Base-by-base conservation (phyloP, 306 rosid genomes). In the Abrus pulchellus region DNA sequence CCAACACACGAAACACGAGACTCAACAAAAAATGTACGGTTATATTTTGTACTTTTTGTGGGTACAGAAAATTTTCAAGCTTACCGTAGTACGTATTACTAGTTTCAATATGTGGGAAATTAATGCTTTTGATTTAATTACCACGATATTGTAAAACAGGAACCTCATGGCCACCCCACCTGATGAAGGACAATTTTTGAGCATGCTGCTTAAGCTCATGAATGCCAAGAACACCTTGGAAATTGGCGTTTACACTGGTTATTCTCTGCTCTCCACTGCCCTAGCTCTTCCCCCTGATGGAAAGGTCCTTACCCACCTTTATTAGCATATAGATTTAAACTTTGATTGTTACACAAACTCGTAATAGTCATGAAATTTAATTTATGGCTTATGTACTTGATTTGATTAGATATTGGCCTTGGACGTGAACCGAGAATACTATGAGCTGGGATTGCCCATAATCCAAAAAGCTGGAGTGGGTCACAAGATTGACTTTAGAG, bases 241-340 rank as follows among this genome's bases (percentile, higher is more conserved):
- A 87, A 94, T 94, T 45, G 98, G 98, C 68, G 98, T 94, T 55
- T 94, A 54, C 88, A 94, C 98, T 1, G 98, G 98, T 14, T 94
- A 94, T 77, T 94, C 98, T 47, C 88, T 94, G 38, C 97, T 94
- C 0, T 90, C 97, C 72, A 91, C 97, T 0, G 98, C 98, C 56
- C 87, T 94, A 5, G 98, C 98, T 57, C 83, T 94, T 78, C 98
- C 97, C 0, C 84, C 82, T 0, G 93, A 92, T 77, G 98, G 98
- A 86, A 86, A 87, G 97, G 97, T 93, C 14, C 56, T 0, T 75
- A 50, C 1, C 47, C 20, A 20, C 20, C 20, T 20, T 20, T 20
- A 36, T 36, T 36, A 36, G 40, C 38, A 57, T 28, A 57, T 57
- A 4, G 3, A 28, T 3, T 6, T 55, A 56, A 56, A 14, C 6